Percentiles rank a stretch among this genome's conserved stretches.
These are phyloP conservation scores for Ganoderma leucocontextum DNA, from an alignment of 1,284 basidiomycete genomes.

Conservation along the genomic window DNA sequence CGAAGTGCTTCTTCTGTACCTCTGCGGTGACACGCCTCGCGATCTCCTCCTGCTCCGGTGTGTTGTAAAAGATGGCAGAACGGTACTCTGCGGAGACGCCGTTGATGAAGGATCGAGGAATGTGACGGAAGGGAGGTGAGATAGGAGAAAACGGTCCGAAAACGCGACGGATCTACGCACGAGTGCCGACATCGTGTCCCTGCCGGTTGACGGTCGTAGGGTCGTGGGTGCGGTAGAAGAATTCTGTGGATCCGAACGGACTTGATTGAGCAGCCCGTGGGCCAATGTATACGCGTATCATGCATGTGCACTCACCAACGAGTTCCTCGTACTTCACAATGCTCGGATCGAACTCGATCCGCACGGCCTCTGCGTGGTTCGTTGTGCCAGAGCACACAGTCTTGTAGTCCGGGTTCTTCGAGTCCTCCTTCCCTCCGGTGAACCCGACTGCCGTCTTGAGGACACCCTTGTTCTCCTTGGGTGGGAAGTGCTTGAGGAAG, in stretches of 20 bases:
- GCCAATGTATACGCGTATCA: not conserved
- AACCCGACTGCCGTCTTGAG: conserved; percentile 83
- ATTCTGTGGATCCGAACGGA: conserved; percentile 62
- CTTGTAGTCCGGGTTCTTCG: conserved; percentile 70
- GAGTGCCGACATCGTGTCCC: conserved; percentile 80
- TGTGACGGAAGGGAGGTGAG: not conserved
- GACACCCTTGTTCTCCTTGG: conserved; percentile 70
- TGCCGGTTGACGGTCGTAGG: conserved; percentile 87
- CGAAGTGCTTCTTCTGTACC: conserved; percentile 86
- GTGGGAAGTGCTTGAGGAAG: conserved; percentile 83
- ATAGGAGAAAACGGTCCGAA: not conserved
- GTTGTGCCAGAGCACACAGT: conserved; percentile 86
- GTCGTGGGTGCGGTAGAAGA: conserved; percentile 95
- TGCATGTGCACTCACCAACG: conserved; percentile 61
- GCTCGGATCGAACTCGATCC: conserved; percentile 86
- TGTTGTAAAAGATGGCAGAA: conserved; percentile 89
- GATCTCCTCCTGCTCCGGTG: conserved; percentile 76
- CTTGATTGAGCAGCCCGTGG: not conserved
- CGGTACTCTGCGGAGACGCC: conserved; percentile 84
- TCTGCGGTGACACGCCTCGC: conserved; percentile 86
- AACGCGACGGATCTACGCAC: conserved; percentile 55
- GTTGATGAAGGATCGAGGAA: not conserved
- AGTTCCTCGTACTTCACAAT: conserved; percentile 85
- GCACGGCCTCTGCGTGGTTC: conserved; percentile 90
- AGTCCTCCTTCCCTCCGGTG: conserved; percentile 75